Conservation (phyloP, 192 early-diverging fungal species). For the Entomortierella lignicola region DNA sequence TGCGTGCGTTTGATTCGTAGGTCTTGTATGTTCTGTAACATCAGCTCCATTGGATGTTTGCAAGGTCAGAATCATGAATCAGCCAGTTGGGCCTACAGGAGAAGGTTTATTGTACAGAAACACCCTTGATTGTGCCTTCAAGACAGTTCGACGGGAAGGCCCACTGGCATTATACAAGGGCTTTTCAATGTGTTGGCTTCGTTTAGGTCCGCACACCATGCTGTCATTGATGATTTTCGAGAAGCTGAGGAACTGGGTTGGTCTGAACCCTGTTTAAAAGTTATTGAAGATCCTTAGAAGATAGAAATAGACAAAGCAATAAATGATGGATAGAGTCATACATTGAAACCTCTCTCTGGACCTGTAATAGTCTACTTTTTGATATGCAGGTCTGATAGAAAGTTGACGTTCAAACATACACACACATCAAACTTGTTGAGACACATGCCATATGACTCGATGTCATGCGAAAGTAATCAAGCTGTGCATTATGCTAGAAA, state of each 20-base stretch:
- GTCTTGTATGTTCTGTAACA: slow-evolving; percentile 45
- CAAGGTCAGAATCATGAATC: slow-evolving; percentile 57
- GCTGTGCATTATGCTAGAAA: too few relatives aligned
- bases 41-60: slow-evolving; percentile 52
- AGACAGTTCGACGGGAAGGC: slow-evolving; percentile 58
- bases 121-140: slow-evolving; percentile 42
- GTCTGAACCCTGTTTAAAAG: slow-evolving; percentile 46
- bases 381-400: too few relatives aligned
- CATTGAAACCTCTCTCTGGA: too few relatives aligned
- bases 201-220: slow-evolving; percentile 67
- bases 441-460: too few relatives aligned
- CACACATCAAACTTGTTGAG: too few relatives aligned
- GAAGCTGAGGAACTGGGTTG: slow-evolving; percentile 47
- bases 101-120: slow-evolving; percentile 34
- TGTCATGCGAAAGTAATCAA: too few relatives aligned
- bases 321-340: not conserved
- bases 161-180: slow-evolving; percentile 61
- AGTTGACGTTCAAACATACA: too few relatives aligned
- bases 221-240: slow-evolving; percentile 63
- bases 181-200: slow-evolving; percentile 62
- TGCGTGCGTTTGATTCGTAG: too few relatives aligned
- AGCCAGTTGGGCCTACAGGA: slow-evolving; percentile 45
- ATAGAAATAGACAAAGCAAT: not conserved
- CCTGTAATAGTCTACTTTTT: too few relatives aligned
- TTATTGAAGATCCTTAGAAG: too few relatives aligned